Percentiles rank a stretch among this genome's conserved stretches.
Evolutionary conservation across 495 filamentous ascomycete genomes (phyloP).

Genomic region (Pyrenula massariospora): DNA sequence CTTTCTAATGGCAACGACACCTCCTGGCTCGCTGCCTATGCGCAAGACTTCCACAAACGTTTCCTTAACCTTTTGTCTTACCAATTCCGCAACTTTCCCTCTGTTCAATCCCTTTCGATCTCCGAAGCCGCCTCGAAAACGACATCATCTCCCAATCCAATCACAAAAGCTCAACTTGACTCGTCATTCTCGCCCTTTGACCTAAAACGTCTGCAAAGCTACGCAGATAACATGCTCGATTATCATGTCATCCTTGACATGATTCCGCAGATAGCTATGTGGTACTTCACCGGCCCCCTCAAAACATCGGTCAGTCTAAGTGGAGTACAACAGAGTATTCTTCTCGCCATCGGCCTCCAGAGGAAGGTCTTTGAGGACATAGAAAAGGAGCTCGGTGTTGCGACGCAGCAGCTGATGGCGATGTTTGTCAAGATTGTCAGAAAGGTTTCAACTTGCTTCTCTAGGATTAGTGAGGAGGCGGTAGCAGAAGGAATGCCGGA

Average conservation of each 20-base stretch:
- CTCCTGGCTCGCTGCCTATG: slow-evolving; percentile 79
- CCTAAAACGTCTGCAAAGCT: slow-evolving; percentile 85
- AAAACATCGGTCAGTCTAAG: slow-evolving; percentile 53
- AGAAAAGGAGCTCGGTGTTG: slow-evolving; percentile 66
- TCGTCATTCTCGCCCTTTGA: slow-evolving; percentile 76
- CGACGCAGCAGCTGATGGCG: slow-evolving; percentile 70
- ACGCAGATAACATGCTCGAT: slow-evolving; percentile 92
- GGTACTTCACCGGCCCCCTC: slow-evolving; percentile 74
- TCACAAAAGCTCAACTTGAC: slow-evolving; percentile 37
- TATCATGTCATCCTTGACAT: slow-evolving; percentile 96
- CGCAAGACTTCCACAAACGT: slow-evolving; percentile 83
- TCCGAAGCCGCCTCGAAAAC: slow-evolving; percentile 68
- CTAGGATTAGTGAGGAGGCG: slow-evolving; percentile 58
- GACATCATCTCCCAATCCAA: not conserved
- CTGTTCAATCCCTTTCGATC: slow-evolving; percentile 72
- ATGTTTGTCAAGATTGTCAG: slow-evolving; percentile 95
- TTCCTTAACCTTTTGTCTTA: slow-evolving; percentile 83
- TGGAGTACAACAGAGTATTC: slow-evolving; percentile 69
- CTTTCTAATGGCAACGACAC: slow-evolving; percentile 51
- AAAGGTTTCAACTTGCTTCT: slow-evolving; percentile 71
- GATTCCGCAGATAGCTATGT: slow-evolving; percentile 63
- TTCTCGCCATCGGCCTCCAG: slow-evolving; percentile 83
- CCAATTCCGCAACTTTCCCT: slow-evolving; percentile 79
- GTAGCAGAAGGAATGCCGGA: slow-evolving; percentile 60
- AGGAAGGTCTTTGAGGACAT: slow-evolving; percentile 72